Evolutionary conservation across 345 rosid genomes (phyloP).

Genomic region (Streptanthus diversifolius): DNA sequence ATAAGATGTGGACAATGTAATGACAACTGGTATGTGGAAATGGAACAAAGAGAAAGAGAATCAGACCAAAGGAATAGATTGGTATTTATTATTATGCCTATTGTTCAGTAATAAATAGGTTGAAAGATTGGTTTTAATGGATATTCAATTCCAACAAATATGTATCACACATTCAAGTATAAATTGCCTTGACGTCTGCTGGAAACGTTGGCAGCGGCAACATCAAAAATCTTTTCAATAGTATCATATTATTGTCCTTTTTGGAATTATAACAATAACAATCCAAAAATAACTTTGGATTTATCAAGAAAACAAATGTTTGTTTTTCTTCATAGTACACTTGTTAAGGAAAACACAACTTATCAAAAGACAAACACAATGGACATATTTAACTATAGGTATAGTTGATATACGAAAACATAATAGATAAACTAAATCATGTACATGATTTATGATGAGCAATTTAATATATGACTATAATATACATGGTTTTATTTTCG

Average conservation of each 20-base stretch:
- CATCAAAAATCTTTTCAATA: conserved; percentile 32
- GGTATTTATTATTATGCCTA: conserved; percentile 15
- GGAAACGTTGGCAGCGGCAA: conserved; percentile 26
- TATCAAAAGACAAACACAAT: conserved; percentile 2
- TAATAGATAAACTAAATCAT: background rate
- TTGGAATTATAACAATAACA: background rate
- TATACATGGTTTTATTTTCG: background rate
- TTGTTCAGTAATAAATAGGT: conserved; percentile 28
- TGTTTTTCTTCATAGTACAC: conserved; percentile 1
- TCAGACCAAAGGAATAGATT: conserved; percentile 2
- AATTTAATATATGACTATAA: background rate
- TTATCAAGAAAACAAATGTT: background rate
- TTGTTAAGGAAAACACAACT: background rate
- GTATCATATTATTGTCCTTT: conserved; percentile 15
- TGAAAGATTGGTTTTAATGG: conserved; percentile 17
- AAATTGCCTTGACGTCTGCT: conserved; percentile 23
- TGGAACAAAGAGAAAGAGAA: background rate
- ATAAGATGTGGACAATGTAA: conserved; percentile 23
- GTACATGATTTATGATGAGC: background rate
- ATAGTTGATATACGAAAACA: background rate
- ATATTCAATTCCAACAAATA: conserved; percentile 14
- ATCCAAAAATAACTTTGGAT: conserved; percentile 8
- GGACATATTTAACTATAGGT: background rate
- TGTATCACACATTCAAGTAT: conserved; percentile 26
- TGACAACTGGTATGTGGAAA: conserved; percentile 24